Conservation (phyloP, 768 basidiomycete genomes). For the Symmetrospora coprosmae region DNA sequence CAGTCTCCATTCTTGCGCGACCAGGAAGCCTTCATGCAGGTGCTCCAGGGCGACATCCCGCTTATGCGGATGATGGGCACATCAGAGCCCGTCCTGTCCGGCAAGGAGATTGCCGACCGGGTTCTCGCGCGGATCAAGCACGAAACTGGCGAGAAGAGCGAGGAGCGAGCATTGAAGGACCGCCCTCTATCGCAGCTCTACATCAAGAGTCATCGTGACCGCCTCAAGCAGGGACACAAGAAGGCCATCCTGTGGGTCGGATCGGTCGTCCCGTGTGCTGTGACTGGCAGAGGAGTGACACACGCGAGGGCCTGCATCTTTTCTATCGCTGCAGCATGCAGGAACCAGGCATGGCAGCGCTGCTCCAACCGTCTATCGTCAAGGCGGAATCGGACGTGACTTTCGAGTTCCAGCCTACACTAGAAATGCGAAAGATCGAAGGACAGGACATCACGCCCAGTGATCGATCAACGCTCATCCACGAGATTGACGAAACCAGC, state of each 20-base stretch:
- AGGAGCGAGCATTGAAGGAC: background rate
- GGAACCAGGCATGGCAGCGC: constrained; percentile 12
- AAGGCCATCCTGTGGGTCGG: constrained; percentile 4
- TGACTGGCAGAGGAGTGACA: background rate
- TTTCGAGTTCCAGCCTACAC: background rate
- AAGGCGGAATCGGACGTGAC: background rate
- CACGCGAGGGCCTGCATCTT: too few species aligned
- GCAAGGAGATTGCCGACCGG: background rate
- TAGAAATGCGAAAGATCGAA: background rate
- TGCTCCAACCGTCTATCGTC: background rate
- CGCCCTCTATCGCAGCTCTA: background rate
- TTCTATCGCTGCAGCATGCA: background rate
- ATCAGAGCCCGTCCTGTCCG: background rate
- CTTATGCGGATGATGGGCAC: background rate
- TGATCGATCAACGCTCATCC: constrained; percentile 1
- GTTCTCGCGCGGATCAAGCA: background rate
- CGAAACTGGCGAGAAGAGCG: background rate
- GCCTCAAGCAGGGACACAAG: background rate
- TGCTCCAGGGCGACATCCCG: constrained; percentile 3
- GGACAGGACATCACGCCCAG: background rate
- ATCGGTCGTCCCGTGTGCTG: background rate
- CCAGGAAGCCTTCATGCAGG: constrained; percentile 1
- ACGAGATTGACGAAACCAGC: background rate
- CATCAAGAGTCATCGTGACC: background rate
- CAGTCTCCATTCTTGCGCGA: constrained; percentile 11